A percentile compares a stretch with the other conserved stretches of the same genome.
phyloP scores from a whole-genome alignment of 2,329 filamentous ascomycete genomes.

The Xylaria sp. region DNA sequence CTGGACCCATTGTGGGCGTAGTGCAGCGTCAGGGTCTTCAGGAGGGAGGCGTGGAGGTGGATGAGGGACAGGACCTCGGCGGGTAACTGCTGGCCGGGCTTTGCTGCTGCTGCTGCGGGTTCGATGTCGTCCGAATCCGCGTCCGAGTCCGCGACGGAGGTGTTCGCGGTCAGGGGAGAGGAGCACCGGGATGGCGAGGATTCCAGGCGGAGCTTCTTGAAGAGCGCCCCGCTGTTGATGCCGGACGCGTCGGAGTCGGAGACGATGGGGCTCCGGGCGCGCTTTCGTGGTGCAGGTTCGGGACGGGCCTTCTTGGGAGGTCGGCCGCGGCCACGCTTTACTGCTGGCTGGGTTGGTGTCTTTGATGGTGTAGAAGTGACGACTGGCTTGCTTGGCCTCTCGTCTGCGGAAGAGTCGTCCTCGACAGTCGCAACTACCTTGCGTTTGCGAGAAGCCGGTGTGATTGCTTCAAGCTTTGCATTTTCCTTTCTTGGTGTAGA shows the following conservation, averaged over 20 bases:
- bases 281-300: conserved; percentile 33
- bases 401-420: conserved; percentile 37
- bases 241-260: conserved; percentile 39
- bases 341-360: conserved; percentile 13
- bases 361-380: conserved; percentile 15
- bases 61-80: conserved; percentile 61
- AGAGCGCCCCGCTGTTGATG: conserved; percentile 39
- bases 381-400: conserved; percentile 27
- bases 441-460: conserved; percentile 40
- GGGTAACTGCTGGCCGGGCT: conserved; percentile 45
- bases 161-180: conserved; percentile 42
- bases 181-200: conserved; percentile 40
- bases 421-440: conserved; percentile 36
- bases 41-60: conserved; percentile 66
- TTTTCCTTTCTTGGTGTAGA: conserved; percentile 45
- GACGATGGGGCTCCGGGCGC: conserved; percentile 35
- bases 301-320: conserved; percentile 33
- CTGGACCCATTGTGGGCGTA: conserved; percentile 68
- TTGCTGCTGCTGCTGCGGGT: conserved; percentile 12
- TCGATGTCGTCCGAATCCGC: conserved; percentile 36
- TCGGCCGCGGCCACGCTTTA: conserved; percentile 34
- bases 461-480: conserved; percentile 44
- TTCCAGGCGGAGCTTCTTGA: conserved; percentile 46
- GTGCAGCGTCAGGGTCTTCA: conserved; percentile 70
- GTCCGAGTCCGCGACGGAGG: conserved; percentile 43